Base-by-base conservation (phyloP, 2,329 filamentous ascomycete species). In the Aspergillus candidus region DNA sequence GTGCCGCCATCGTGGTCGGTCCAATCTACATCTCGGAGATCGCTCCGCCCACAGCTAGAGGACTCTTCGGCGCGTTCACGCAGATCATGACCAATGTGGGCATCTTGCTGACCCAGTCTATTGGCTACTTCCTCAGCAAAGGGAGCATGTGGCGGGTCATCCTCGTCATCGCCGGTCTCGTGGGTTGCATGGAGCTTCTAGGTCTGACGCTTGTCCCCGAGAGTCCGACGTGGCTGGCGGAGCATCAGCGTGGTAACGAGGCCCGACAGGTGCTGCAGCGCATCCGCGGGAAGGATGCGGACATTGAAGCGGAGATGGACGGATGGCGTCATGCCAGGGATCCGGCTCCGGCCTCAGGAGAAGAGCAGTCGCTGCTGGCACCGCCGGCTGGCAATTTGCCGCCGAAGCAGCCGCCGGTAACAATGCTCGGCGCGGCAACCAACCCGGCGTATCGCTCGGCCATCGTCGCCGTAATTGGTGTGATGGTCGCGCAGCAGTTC, bases 11-110 rank as follows among this genome's bases (percentile, higher is more conserved):
- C 3, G 93, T 98, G 14, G 87, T 96, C 31, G 89, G 94, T 3
- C 93, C 93, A 0, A 79, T 98, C 14, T 98, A 94, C 72, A 88
- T 98, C 55, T 90, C 88, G 36, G 93, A 98, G 67, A 79, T 96
- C 18, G 84, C 90, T 0, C 93, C 91, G 4, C 80, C 80, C 0
- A 71, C 74, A 12, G 78, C 84, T 52, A 80, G 83, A 43, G 90
- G 89, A 4, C 80, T 94, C 50, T 97, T 95, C 56, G 80, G 80
- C 10, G 73, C 76, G 31, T 71, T 94, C 67, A 97, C 93, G 0
- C 91, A 98, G 63, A 83, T 97, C 59, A 90, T 89, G 67, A 90
- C 90, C 72, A 97, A 97, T 59, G 72, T 90, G 17, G 93, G 93
- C 44, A 96, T 98, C 41, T 69, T 98, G 35, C 70, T 81, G 18